phyloP scores from a whole-genome alignment of 768 basidiomycete genomes.

The Boletus sp. region DNA sequence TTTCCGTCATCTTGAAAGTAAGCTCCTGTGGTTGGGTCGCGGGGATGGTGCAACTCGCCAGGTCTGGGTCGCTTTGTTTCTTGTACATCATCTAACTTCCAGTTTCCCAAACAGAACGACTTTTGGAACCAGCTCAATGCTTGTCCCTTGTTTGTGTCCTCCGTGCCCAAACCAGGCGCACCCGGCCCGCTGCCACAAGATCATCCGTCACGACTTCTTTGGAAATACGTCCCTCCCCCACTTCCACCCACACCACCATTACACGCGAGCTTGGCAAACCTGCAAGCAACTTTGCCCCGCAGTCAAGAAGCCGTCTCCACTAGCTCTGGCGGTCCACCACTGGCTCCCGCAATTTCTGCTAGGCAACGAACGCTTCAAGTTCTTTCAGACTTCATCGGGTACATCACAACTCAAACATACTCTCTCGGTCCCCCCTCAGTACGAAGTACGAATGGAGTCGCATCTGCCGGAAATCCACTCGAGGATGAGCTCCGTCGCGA shows the following conservation, averaged over 20 bases:
- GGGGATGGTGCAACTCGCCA: conserved; percentile 52
- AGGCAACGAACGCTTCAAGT: conserved; percentile 63
- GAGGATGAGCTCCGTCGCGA: conserved; percentile 71
- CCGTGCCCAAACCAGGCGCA: conserved; percentile 11
- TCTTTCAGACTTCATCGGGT: conserved; percentile 73
- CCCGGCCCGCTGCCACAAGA: conserved; percentile 5
- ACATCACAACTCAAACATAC: conserved; percentile 74
- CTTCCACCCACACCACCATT: conserved; percentile 28
- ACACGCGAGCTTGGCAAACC: conserved; percentile 18
- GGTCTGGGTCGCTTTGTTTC: conserved; percentile 36
- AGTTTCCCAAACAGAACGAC: conserved; percentile 32
- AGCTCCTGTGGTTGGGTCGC: conserved; percentile 54
- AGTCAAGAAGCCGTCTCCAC: conserved; percentile 13
- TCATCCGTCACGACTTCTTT: conserved; percentile 30
- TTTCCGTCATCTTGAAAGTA: conserved; percentile 53
- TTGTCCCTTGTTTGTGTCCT: conserved; percentile 48
- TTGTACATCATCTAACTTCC: background rate
- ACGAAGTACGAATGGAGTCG: conserved; percentile 17
- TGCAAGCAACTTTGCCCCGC: conserved; percentile 22
- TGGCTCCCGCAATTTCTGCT: conserved; percentile 27
- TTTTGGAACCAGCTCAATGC: conserved; percentile 60
- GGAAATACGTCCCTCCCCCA: conserved; percentile 38
- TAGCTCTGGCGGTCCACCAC: conserved; percentile 4
- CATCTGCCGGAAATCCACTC: conserved; percentile 24
- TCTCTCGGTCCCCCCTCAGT: conserved; percentile 18